Evolutionary conservation across 345 rosid species (phyloP), one percentile per base, ranked within the genome.

Genomic region (Lepidium aucheri): DNA sequence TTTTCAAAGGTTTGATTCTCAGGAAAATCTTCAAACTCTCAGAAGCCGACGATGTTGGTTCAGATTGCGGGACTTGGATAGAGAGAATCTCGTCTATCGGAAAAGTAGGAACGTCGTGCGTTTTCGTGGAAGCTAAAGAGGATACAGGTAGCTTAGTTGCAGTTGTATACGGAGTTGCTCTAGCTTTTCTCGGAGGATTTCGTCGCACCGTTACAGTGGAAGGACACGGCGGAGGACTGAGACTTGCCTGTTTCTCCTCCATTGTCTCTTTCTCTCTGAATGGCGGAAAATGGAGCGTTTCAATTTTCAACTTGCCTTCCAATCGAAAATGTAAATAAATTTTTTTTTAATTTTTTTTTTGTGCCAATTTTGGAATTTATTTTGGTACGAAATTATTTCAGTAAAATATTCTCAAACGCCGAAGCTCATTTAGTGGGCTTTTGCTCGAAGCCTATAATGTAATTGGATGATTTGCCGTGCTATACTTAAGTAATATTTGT

Each of bases 131-230:
- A 9, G 80, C 7, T 5, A 61, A 20, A 38, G 63, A 18, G 18
- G 61, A 13, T n/a, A 61, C 6, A 14, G 76, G 63, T 36, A 18
- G 53, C 38, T 39, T 74, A 11, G 72, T 17, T 10, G 68, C 59
- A 36, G 59, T 69, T 0, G 84, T 58, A 40, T 58, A 70, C 0
- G 89, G 88, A 3, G 93, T 86, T 0, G 86, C 79, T 66, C 95
- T 81, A 33, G 93, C 98, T 57, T 68, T 79, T 50, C 98, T 81
- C 34, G 60, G 81, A 72, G 98, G 97, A 60, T 92, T 92, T 5
- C 98, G 79, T 26, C 97, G 85, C 24, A 80, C 79, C 9, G 91
- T 85, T 12, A 78, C 78, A 5, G 89, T 79, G 36, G 54, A 63
- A 4, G 88, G 85, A 60, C 90, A 82, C 4, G 75, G 56, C 35